A percentile compares a stretch with the other conserved stretches of the same genome.
These are phyloP conservation scores for Brassica balearica DNA, from an alignment of 441 rosid species.

Conservation along the genomic window DNA sequence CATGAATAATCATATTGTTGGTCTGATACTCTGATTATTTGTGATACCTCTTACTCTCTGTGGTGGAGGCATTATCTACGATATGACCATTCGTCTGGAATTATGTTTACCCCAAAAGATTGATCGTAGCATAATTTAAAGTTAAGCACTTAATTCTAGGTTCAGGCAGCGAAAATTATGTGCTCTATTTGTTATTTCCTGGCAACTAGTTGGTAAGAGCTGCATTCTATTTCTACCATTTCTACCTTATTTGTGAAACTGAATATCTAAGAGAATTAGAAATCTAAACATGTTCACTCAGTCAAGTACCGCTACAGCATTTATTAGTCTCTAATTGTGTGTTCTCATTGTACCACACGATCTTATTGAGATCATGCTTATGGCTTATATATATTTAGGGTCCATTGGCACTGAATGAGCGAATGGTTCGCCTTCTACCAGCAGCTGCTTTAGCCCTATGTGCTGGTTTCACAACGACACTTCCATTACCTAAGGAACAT, in stretches of 20 bases:
- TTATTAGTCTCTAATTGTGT: conserved; percentile 3
- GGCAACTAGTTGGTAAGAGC: conserved; percentile 17
- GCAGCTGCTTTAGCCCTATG: conserved; percentile 85
- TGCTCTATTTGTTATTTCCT: conserved; percentile 2
- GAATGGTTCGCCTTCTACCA: conserved; percentile 69
- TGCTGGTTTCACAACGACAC: conserved; percentile 72
- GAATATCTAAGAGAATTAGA: conserved; percentile 19
- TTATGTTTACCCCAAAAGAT: conserved; percentile 17
- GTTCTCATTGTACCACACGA: conserved; percentile 16
- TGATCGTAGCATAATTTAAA: conserved; percentile 17
- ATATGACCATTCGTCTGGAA: conserved; percentile 19
- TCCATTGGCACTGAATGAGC: conserved; percentile 59
- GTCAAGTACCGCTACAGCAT: conserved; percentile 11
- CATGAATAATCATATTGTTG: conserved; percentile 20
- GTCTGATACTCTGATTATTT: conserved; percentile 10
- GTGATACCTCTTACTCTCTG: conserved; percentile 18
- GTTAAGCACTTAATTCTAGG: conserved; percentile 20
- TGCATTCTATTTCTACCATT: conserved; percentile 28
- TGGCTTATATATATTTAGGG: conserved; percentile 56
- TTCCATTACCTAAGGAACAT: conserved; percentile 49
- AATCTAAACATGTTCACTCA: conserved; percentile 19
- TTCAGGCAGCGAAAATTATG: conserved; percentile 17
- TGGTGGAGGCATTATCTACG: conserved; percentile 23
- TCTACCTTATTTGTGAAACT: conserved; percentile 34
- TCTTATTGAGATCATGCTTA: conserved; percentile 27